Conservation (phyloP, 495 filamentous ascomycete genomes). For the Pyrenula massariospora region DNA sequence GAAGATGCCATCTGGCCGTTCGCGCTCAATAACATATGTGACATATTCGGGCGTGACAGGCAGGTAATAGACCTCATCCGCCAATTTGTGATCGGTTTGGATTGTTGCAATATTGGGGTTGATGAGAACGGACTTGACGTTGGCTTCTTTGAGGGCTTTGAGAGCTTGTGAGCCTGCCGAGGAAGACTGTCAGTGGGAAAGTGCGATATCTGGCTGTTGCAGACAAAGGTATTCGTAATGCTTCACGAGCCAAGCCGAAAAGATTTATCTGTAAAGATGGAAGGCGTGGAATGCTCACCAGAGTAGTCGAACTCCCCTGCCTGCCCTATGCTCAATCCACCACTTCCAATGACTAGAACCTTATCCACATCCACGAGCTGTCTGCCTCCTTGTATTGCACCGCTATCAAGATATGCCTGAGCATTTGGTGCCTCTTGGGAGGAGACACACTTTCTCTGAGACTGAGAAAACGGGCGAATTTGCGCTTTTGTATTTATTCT, state of each 20-base stretch:
- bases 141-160: slow-evolving; percentile 93
- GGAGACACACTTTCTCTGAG: slow-evolving; percentile 22
- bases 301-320: slow-evolving; percentile 98
- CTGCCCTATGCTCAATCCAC: slow-evolving; percentile 91
- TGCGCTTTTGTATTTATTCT: slow-evolving; percentile 29
- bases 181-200: neutral
- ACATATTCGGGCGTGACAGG: slow-evolving; percentile 96
- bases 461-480: slow-evolving; percentile 32
- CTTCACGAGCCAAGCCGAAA: too few relatives aligned
- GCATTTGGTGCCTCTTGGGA: slow-evolving; percentile 65
- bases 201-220: too few relatives aligned
- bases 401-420: slow-evolving; percentile 79
- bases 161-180: slow-evolving; percentile 79
- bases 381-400: slow-evolving; percentile 58
- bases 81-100: slow-evolving; percentile 93
- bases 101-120: slow-evolving; percentile 99
- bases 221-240: too few relatives aligned
- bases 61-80: slow-evolving; percentile 96
- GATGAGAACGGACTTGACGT: slow-evolving; percentile 87
- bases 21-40: slow-evolving; percentile 86
- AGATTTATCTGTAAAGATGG: too few relatives aligned
- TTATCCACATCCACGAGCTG: slow-evolving; percentile 89
- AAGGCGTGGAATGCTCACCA: too few relatives aligned
- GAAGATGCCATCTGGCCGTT: slow-evolving; percentile 90
- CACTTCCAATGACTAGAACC: slow-evolving; percentile 84